Evolutionary conservation across 495 filamentous ascomycete genomes (phyloP).

Genomic region (Clavariopsis aquatica): DNA sequence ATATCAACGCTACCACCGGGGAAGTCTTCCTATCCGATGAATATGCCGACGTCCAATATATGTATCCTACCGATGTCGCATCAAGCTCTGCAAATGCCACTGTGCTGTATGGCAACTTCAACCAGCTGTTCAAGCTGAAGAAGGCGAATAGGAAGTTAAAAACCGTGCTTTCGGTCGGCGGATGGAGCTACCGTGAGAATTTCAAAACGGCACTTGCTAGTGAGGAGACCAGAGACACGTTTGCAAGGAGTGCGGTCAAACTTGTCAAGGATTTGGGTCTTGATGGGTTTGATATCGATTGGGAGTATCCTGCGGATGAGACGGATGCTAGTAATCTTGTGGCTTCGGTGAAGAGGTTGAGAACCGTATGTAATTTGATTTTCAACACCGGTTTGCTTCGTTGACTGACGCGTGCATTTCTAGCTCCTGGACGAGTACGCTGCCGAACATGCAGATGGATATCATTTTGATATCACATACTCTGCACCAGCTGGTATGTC

Average conservation of each 20-base stretch:
- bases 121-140: slow-evolving; percentile 92
- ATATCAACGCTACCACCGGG: slow-evolving; percentile 70
- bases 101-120: slow-evolving; percentile 78
- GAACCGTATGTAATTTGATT: neutral
- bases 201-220: slow-evolving; percentile 72
- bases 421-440: slow-evolving; percentile 16
- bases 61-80: slow-evolving; percentile 67
- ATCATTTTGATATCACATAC: slow-evolving; percentile 71
- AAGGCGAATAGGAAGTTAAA: slow-evolving; percentile 82
- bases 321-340: slow-evolving; percentile 57
- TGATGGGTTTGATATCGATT: slow-evolving; percentile 24
- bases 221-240: slow-evolving; percentile 56
- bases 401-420: neutral
- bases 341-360: slow-evolving; percentile 64
- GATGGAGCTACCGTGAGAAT: slow-evolving; percentile 91
- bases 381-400: neutral
- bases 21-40: slow-evolving; percentile 79
- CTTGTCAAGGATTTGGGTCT: slow-evolving; percentile 61
- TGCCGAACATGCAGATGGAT: slow-evolving; percentile 5
- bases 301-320: slow-evolving; percentile 22
- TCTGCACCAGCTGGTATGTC: slow-evolving; percentile 60
- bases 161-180: slow-evolving; percentile 86
- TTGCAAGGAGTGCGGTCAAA: slow-evolving; percentile 65
- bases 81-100: slow-evolving; percentile 61
- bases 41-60: slow-evolving; percentile 82